A percentile compares a stretch with the other conserved stretches of the same genome.
These are phyloP conservation scores for Drechslerella dactyloides DNA, from an alignment of 2,329 filamentous ascomycete genomes.

Conservation along the genomic window DNA sequence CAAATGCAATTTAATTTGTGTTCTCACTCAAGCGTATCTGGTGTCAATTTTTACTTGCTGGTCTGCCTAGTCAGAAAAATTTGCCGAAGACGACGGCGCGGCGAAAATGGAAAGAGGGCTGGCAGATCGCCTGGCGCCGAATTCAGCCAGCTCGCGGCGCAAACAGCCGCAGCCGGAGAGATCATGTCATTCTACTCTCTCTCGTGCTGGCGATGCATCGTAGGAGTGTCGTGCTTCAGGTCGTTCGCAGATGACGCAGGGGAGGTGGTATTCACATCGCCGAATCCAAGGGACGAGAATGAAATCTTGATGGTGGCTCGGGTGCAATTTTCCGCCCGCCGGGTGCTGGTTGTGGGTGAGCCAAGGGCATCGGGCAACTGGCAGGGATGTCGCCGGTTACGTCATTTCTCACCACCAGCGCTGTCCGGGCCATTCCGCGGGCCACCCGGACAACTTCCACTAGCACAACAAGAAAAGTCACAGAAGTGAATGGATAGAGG, in stretches of 20 bases:
- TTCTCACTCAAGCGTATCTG: background rate
- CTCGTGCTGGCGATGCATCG: no score
- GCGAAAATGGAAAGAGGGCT: constrained; percentile 9
- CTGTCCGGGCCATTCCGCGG: background rate
- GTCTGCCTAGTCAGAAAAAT: background rate
- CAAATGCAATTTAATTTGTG: background rate
- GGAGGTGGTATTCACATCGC: no score
- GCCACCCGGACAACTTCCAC: background rate
- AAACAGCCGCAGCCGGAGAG: background rate
- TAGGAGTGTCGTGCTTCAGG: no score
- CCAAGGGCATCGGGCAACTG: constrained; percentile 6
- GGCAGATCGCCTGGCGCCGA: constrained; percentile 3
- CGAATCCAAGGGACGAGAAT: no score
- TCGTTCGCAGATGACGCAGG: no score
- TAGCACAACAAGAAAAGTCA: background rate
- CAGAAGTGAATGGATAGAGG: background rate
- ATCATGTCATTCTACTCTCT: background rate
- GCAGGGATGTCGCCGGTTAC: constrained; percentile 36
- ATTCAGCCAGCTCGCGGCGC: constrained; percentile 11
- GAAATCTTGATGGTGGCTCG: no score
- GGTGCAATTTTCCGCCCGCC: no score
- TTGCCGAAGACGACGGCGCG: constrained; percentile 19
- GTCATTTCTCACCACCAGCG: constrained; percentile 41
- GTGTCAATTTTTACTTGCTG: background rate
- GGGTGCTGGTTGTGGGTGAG: constrained; percentile 8